phyloP scores from a whole-genome alignment of 202 grass and related monocot genomes.

The Setaria viridis region DNA sequence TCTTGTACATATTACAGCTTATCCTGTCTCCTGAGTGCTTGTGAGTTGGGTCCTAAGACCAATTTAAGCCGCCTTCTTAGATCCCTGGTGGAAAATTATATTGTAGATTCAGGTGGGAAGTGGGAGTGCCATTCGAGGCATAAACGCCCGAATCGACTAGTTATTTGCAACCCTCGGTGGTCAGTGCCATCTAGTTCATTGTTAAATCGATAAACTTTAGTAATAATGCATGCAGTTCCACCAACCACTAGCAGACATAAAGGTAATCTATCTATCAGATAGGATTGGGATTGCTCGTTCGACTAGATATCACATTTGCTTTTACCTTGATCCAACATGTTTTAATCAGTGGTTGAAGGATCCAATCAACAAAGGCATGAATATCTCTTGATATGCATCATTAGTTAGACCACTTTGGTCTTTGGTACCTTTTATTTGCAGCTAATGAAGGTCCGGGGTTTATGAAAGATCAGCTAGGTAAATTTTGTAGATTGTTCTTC shows the following conservation, averaged over 20 bases:
- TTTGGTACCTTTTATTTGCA: not conserved
- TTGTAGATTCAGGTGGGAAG: conserved; percentile 22
- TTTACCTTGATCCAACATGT: conserved; percentile 36
- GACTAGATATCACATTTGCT: conserved; percentile 5
- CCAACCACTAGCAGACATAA: conserved; percentile 40
- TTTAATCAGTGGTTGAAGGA: conserved; percentile 28
- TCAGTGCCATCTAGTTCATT: conserved; percentile 33
- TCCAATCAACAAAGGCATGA: conserved; percentile 31
- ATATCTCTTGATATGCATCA: conserved; percentile 22
- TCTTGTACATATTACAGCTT: not conserved
- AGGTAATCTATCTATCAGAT: conserved; percentile 36
- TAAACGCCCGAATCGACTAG: not conserved
- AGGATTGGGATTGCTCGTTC: not conserved
- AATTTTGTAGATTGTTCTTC: not conserved
- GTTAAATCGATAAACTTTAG: not conserved
- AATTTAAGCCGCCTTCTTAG: not conserved
- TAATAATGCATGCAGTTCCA: conserved; percentile 38
- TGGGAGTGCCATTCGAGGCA: conserved; percentile 30
- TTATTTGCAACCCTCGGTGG: conserved; percentile 10
- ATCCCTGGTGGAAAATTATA: conserved; percentile 13
- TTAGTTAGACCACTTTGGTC: not conserved
- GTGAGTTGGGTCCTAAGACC: not conserved
- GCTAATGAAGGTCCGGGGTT: conserved; percentile 3
- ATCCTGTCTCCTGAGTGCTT: conserved; percentile 2
- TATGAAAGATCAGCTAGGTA: conserved; percentile 15